These are phyloP conservation scores for Collybiopsis luxurians DNA, from an alignment of 768 basidiomycete species.

Conservation along the genomic window DNA sequence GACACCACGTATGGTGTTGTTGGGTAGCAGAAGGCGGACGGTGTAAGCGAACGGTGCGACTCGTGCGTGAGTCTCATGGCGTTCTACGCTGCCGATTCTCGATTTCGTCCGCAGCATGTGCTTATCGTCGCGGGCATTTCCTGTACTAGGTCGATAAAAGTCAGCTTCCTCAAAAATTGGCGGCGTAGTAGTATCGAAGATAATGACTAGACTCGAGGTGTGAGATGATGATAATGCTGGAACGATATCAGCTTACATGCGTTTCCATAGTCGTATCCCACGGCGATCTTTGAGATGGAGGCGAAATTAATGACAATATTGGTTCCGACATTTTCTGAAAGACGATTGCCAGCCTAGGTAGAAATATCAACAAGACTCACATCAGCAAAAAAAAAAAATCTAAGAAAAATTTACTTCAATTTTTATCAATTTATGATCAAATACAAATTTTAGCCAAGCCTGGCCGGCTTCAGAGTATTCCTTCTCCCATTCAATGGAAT, in stretches of 20 bases:
- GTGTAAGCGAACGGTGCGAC: slow-evolving; percentile 74
- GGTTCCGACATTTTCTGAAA: slow-evolving; percentile 46
- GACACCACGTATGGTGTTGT: slow-evolving; percentile 32
- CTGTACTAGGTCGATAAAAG: slow-evolving; percentile 51
- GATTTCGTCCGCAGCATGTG: slow-evolving; percentile 44
- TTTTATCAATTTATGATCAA: slow-evolving; percentile 64
- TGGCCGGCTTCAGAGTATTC: slow-evolving; percentile 43
- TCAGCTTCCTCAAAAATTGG: slow-evolving; percentile 60
- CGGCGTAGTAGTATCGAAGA: slow-evolving; percentile 66
- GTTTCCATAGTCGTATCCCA: slow-evolving; percentile 55
- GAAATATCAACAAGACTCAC: slow-evolving; percentile 6
- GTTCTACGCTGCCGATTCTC: slow-evolving; percentile 50
- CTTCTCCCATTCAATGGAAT: slow-evolving; percentile 70
- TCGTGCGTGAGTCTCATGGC: slow-evolving; percentile 49
- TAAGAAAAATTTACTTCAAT: slow-evolving; percentile 43
- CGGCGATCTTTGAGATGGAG: slow-evolving; percentile 57
- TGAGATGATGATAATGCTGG: slow-evolving; percentile 11
- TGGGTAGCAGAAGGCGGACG: slow-evolving; percentile 58
- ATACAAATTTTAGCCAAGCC: slow-evolving; percentile 60
- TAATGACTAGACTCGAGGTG: slow-evolving; percentile 44
- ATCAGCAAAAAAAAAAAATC: neutral
- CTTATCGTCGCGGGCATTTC: slow-evolving; percentile 34
- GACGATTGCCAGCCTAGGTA: slow-evolving; percentile 55
- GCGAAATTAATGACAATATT: slow-evolving; percentile 54
- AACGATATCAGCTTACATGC: slow-evolving; percentile 47